A percentile compares a stretch with the other conserved stretches of the same genome.
Evolutionary conservation across 1,284 basidiomycete species (phyloP).

Genomic region (Leucoagaricus sp.): DNA sequence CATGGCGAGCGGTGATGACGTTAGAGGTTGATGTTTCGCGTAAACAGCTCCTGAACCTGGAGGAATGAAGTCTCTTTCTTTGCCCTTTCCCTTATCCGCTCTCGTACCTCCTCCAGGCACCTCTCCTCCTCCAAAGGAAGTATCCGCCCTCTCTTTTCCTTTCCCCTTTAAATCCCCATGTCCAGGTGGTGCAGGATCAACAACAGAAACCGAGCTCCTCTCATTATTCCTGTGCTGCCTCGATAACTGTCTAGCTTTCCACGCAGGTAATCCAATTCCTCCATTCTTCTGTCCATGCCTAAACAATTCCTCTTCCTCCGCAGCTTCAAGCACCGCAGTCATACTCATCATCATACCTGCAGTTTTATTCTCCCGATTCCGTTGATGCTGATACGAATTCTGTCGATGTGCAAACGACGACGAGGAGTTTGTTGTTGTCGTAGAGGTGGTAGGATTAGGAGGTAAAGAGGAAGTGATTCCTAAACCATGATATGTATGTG

Average conservation of each 20-base stretch:
- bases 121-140: not conserved
- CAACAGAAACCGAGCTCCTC: not conserved
- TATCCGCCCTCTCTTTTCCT: slow-evolving; percentile 1
- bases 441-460: slow-evolving; percentile 13
- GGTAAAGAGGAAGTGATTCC: not conserved
- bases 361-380: slow-evolving; percentile 15
- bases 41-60: not conserved
- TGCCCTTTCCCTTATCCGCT: not conserved
- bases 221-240: slow-evolving; percentile 1
- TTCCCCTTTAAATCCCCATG: not conserved
- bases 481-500: slow-evolving; percentile 10
- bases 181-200: not conserved
- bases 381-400: slow-evolving; percentile 18
- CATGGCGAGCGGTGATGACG: slow-evolving; percentile 8
- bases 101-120: not conserved
- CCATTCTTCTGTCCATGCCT: slow-evolving; percentile 3
- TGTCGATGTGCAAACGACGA: slow-evolving; percentile 20
- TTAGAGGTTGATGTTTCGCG: slow-evolving; percentile 9
- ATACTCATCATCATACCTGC: slow-evolving; percentile 53
- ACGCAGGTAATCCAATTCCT: slow-evolving; percentile 4
- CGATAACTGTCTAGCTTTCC: slow-evolving; percentile 9
- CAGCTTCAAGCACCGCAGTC: slow-evolving; percentile 58
- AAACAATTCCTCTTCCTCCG: slow-evolving; percentile 38
- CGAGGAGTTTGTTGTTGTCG: slow-evolving; percentile 8
- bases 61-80: not conserved